These are phyloP conservation scores for Penicillium brevicompactum DNA, from an alignment of 2,329 filamentous ascomycete genomes.

Conservation along the genomic window DNA sequence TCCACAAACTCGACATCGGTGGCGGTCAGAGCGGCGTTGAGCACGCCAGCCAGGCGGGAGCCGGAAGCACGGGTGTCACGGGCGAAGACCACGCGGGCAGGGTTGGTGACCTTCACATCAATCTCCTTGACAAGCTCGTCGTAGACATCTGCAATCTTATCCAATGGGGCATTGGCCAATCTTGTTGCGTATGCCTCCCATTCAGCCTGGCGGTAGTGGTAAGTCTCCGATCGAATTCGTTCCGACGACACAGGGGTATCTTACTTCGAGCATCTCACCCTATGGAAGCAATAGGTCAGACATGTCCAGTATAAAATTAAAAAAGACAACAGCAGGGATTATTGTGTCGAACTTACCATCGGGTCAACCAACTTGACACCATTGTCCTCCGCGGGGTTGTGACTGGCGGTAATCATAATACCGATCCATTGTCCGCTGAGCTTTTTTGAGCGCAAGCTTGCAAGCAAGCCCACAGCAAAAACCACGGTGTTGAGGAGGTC, in stretches of 20 bases:
- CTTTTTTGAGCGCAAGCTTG: constrained; percentile 85
- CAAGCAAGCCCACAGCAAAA: constrained; percentile 87
- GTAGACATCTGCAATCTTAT: constrained; percentile 77
- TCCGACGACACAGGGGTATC: constrained; percentile 14
- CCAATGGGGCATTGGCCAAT: constrained; percentile 79
- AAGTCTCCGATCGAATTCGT: constrained; percentile 18
- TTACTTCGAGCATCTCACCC: constrained; percentile 93
- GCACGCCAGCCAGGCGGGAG: constrained; percentile 75
- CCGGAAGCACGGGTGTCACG: constrained; percentile 93
- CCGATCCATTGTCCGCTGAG: constrained; percentile 89
- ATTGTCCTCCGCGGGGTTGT: constrained; percentile 88
- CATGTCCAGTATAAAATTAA: neutral
- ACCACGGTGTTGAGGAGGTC: constrained; percentile 88
- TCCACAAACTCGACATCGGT: constrained; percentile 75
- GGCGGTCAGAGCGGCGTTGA: constrained; percentile 77
- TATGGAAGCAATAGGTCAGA: constrained; percentile 31
- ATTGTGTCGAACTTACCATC: constrained; percentile 57
- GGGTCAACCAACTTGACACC: constrained; percentile 96
- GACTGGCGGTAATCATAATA: constrained; percentile 93
- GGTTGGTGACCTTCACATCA: constrained; percentile 70
- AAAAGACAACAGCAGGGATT: neutral
- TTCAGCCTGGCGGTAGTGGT: constrained; percentile 56
- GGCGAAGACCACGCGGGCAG: constrained; percentile 83
- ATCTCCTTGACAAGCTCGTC: constrained; percentile 72
- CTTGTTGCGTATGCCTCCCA: constrained; percentile 90